phyloP scores from a whole-genome alignment of 2,329 filamentous ascomycete species.

The Colletotrichum tabaci region DNA sequence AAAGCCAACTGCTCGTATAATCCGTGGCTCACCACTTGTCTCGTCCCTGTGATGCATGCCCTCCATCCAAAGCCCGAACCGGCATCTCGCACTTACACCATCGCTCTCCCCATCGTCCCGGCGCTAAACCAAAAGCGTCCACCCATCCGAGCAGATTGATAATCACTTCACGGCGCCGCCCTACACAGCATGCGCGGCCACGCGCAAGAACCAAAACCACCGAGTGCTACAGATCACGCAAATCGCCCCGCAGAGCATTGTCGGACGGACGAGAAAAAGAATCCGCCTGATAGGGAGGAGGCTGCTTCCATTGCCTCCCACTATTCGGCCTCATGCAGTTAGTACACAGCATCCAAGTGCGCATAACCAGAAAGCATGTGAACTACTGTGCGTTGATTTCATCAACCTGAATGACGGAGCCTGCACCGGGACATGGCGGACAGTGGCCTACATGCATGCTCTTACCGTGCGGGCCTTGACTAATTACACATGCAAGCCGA shows the following conservation, averaged over 20 bases:
- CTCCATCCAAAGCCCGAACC: not conserved
- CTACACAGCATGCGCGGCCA: no score
- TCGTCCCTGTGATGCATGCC: not conserved
- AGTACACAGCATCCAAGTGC: not conserved
- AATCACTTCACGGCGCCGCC: not conserved
- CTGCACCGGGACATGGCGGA: no score
- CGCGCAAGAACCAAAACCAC: not conserved
- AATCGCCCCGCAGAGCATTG: not conserved
- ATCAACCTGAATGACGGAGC: not conserved
- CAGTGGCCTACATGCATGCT: not conserved
- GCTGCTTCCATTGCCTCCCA: not conserved
- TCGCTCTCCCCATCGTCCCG: not conserved
- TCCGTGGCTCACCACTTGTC: not conserved
- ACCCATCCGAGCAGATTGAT: not conserved
- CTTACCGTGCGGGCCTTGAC: not conserved
- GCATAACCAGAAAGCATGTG: not conserved
- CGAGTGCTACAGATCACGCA: not conserved
- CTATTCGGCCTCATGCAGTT: not conserved
- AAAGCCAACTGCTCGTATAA: not conserved
- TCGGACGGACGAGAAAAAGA: not conserved
- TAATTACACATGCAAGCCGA: not conserved
- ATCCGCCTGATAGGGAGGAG: not conserved
- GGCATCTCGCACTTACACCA: not conserved
- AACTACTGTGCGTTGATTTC: not conserved
- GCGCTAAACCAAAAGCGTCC: not conserved